Base-by-base conservation (phyloP, 2,329 filamentous ascomycete species). In the Colletotrichum chlorophyti region DNA sequence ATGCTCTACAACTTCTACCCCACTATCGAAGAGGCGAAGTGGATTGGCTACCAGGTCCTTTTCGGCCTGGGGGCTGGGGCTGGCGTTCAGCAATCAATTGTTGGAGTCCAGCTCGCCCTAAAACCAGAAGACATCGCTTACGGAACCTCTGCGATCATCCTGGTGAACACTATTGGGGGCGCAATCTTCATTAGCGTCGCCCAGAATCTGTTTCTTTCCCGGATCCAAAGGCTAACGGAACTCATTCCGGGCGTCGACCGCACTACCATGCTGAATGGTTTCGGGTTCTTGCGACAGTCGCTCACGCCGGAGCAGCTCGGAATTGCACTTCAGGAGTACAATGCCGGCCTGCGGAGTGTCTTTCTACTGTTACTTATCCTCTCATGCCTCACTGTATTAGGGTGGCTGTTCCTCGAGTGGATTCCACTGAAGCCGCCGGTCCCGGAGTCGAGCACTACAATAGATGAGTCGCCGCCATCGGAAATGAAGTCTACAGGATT, bases 21-120 rank as follows among this genome's bases (percentile, higher is more conserved):
- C n/a, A 7, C 41, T 10, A 54, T 42, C 7, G 17, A 26, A 10
- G 45, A 17, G 3, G 57, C 37, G 11, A 40, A 32, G 34, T 60
- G 57, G 57, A 60, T 60, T 11, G 57, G 57, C 3, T 60, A 60
- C 27, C 57, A 60, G 38, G n/a, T 50, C 14, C 14, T 60, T 3
- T 40, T 43, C 38, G 57, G 57, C n/a, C 26, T 50, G 3, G 51
- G 57, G 2, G 17, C 38, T 1, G 51, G 57, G 3, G 26, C 48
- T 7, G 50, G 50, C 11, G 47, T 54, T 8, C 57, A 60, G 31
- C 35, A 40, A 21, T 51, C 48, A 5, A 51, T 51, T 17, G 35
- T 51, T 3, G 35, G 35, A n/a, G 35, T 38, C 14, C 48, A 51
- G 37, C 35, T 51, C 17, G 26, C 35, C 8, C 37, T 51, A 6